Conservation (phyloP, 495 filamentous ascomycete species). For the Hypomontagnella monticulosa region DNA sequence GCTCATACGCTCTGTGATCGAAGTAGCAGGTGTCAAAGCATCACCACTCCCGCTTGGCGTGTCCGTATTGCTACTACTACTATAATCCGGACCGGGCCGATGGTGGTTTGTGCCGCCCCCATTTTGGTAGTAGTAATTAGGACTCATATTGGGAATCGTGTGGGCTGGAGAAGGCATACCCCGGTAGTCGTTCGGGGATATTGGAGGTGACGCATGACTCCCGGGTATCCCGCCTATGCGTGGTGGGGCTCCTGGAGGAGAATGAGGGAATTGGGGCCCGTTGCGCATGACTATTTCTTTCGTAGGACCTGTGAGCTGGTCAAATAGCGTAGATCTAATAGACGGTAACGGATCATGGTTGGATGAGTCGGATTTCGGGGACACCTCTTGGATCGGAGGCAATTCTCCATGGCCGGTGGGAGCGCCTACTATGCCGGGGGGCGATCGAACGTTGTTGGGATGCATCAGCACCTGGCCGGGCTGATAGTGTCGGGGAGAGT, state of each 20-base stretch:
- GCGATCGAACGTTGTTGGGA: conserved; percentile 44
- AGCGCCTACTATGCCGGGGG: conserved; percentile 41
- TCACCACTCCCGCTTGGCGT: conserved; percentile 48
- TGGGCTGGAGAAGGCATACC: conserved; percentile 47
- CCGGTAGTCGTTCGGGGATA: conserved; percentile 52
- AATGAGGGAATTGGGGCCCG: conserved; percentile 44
- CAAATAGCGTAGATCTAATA: conserved; percentile 54
- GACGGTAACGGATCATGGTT: conserved; percentile 56
- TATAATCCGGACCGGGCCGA: conserved; percentile 40
- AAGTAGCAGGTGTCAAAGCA: conserved; percentile 49
- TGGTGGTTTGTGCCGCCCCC: conserved; percentile 29
- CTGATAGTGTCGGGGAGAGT: conserved; percentile 36
- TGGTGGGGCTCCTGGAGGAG: conserved; percentile 43
- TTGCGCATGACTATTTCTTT: conserved; percentile 41
- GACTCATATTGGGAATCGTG: conserved; percentile 39
- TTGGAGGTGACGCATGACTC: conserved; percentile 51
- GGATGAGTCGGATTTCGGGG: conserved; percentile 55
- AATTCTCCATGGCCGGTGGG: conserved; percentile 52
- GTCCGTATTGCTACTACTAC: conserved; percentile 44
- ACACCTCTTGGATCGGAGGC: conserved; percentile 60
- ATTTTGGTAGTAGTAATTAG: conserved; percentile 37
- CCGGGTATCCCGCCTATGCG: conserved; percentile 41
- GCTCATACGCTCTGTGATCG: conserved; percentile 60
- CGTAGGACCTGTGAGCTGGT: conserved; percentile 46
- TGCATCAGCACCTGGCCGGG: conserved; percentile 45